phyloP scores from a whole-genome alignment of 495 filamentous ascomycete species.

The Apiosordaria backusii region DNA sequence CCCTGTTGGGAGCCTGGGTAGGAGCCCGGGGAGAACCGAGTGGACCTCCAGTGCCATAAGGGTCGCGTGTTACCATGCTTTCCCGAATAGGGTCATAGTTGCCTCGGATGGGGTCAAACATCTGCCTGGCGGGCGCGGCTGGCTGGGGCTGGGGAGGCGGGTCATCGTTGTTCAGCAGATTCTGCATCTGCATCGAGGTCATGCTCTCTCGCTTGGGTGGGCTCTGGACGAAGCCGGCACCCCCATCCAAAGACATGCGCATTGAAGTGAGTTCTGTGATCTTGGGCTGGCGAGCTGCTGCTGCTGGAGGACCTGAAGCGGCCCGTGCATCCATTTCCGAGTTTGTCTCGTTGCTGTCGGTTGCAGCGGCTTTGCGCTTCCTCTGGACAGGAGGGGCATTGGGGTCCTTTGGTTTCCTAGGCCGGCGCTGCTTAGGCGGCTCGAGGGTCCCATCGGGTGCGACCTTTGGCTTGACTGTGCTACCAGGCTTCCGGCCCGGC shows the following conservation, averaged over 20 bases:
- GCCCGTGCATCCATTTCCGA: constrained; percentile 23
- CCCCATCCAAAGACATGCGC: constrained; percentile 30
- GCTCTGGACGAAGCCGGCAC: constrained; percentile 25
- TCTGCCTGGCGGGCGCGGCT: constrained; percentile 63
- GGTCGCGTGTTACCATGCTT: constrained; percentile 45
- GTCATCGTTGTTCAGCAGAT: constrained; percentile 48
- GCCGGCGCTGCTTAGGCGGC: constrained; percentile 49
- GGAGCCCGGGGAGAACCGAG: constrained; percentile 55
- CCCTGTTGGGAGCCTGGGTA: constrained; percentile 53
- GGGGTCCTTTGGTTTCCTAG: constrained; percentile 55
- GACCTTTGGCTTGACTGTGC: constrained; percentile 43
- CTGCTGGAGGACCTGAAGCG: constrained; percentile 17
- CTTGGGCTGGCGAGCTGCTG: constrained; percentile 16
- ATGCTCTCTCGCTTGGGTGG: constrained; percentile 39
- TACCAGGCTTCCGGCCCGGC: constrained; percentile 51
- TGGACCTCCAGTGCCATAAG: constrained; percentile 47
- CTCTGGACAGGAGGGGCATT: constrained; percentile 51
- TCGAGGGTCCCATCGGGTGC: constrained; percentile 43
- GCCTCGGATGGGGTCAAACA: constrained; percentile 82
- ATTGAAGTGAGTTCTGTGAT: constrained; percentile 40
- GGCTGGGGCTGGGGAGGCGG: constrained; percentile 36
- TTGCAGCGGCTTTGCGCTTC: constrained; percentile 46
- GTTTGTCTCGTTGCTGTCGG: constrained; percentile 31
- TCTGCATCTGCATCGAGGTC: constrained; percentile 51
- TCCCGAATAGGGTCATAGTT: constrained; percentile 57